Conservation (phyloP, 1,139 yeast genomes). For the Geotrichum carabidarum region DNA sequence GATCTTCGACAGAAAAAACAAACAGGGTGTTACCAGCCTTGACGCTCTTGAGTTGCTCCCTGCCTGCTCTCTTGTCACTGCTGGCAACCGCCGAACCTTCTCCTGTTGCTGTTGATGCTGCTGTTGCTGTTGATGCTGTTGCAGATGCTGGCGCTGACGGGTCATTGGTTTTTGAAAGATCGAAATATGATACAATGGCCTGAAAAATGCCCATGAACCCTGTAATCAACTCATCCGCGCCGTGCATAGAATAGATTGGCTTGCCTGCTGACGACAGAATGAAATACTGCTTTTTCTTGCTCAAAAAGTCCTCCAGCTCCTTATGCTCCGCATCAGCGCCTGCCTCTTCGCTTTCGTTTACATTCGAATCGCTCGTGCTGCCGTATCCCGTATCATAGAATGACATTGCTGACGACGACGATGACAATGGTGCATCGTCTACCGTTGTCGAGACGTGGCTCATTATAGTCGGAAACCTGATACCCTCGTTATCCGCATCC, state of each 20-base stretch:
- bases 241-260: conserved; percentile 80
- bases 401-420: conserved; percentile 11
- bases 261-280: conserved; percentile 90
- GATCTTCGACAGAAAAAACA: conserved; percentile 58
- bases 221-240: conserved; percentile 62
- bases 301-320: conserved; percentile 40
- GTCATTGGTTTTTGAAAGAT: conserved; percentile 35
- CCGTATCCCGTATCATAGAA: conserved; percentile 4
- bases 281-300: conserved; percentile 62
- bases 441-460: not conserved
- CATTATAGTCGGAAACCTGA: not conserved
- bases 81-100: not conserved
- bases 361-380: not conserved
- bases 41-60: conserved; percentile 28
- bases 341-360: conserved; percentile 13
- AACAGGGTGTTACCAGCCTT: conserved; percentile 45
- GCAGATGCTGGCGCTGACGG: conserved; percentile 4
- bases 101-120: not conserved
- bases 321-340: conserved; percentile 20
- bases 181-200: conserved; percentile 59
- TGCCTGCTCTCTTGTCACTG: conserved; percentile 11
- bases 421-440: conserved; percentile 6
- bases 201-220: conserved; percentile 66
- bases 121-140: not conserved
- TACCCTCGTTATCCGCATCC: conserved; percentile 16